Evolutionary conservation across 768 basidiomycete species (phyloP).

Genomic region (Daedaleopsis sinensis): DNA sequence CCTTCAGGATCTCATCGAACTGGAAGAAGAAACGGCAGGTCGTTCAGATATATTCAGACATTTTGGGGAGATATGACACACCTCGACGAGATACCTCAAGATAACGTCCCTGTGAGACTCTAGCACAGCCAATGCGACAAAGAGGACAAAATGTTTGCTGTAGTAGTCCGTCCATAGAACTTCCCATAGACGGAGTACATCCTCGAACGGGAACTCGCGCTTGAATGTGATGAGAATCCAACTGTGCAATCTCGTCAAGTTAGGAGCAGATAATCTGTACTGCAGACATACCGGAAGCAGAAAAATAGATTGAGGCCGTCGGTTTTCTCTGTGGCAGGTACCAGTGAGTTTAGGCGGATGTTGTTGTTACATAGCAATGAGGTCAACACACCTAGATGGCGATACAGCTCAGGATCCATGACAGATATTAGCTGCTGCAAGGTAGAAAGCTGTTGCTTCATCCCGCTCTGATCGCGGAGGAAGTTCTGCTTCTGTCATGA

Average conservation of each 20-base stretch:
- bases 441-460: constrained; percentile 91
- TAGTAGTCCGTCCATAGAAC: constrained; percentile 92
- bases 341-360: background rate
- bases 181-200: constrained; percentile 92
- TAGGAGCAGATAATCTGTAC: no score
- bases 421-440: constrained; percentile 88
- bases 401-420: constrained; percentile 96
- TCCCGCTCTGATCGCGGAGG: constrained; percentile 93
- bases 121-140: constrained; percentile 90
- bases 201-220: constrained; percentile 92
- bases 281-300: constrained; percentile 81
- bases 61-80: constrained; percentile 37
- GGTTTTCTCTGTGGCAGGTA: constrained; percentile 62
- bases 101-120: constrained; percentile 97
- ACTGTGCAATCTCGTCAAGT: constrained; percentile 38
- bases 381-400: constrained; percentile 69
- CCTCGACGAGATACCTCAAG: constrained; percentile 92
- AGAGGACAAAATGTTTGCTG: constrained; percentile 85
- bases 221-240: constrained; percentile 96
- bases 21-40: constrained; percentile 27
- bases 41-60: no score
- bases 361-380: background rate
- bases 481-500: constrained; percentile 85
- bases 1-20: constrained; percentile 85
- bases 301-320: constrained; percentile 95